Evolutionary conservation across 2,329 filamentous ascomycete species (phyloP), one percentile per base, ranked within the genome.

Genomic region (Pseudogymnoascus sp.): DNA sequence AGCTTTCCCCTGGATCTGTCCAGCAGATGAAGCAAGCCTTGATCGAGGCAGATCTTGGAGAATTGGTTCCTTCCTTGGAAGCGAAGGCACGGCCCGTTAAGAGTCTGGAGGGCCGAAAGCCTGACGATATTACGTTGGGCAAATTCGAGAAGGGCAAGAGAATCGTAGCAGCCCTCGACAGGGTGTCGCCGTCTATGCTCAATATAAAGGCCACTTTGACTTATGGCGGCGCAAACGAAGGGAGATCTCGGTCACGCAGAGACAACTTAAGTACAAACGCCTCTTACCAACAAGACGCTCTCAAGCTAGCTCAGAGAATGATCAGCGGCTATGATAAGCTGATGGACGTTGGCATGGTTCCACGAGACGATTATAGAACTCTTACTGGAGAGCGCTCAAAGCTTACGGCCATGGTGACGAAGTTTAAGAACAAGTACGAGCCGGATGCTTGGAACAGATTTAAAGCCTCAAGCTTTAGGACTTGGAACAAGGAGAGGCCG

Each of bases 111-210:
- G 5, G 41, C 41, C 28, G 28, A 20, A 20, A 32, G 47, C 12
- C 57, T 11, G 25, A 20, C 1, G 34, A 58, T 38, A 14, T n/a
- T 28, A 22, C 62, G 32, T 34, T 61, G 16, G 76, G 75, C 41
- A 76, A 77, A 67, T 69, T 68, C 6, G 75, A 72, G 0, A 80
- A 80, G 66, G 82, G 79, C 61, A 67, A 72, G 25, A 82, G 84
- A 66, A 75, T 86, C 41, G 68, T 74, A 28, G 67, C 70, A 3
- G 83, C 82, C 14, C 72, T 86, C 18, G 72, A 77, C 14, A 75
- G 75, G 16, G 71, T 86, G 30, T 57, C 65, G 6, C 67, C 70
- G 1, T 63, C 63, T 2, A 66, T 67, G 57, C 28, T 68, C 6
- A 69, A 71, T 30, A 58, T 71, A 18, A 70, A 69, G 61, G 61